A percentile compares a stretch with the other conserved stretches of the same genome.
Evolutionary conservation across 352 stramenopile species (phyloP).

Genomic region (Globisporangium iwayamae): DNA sequence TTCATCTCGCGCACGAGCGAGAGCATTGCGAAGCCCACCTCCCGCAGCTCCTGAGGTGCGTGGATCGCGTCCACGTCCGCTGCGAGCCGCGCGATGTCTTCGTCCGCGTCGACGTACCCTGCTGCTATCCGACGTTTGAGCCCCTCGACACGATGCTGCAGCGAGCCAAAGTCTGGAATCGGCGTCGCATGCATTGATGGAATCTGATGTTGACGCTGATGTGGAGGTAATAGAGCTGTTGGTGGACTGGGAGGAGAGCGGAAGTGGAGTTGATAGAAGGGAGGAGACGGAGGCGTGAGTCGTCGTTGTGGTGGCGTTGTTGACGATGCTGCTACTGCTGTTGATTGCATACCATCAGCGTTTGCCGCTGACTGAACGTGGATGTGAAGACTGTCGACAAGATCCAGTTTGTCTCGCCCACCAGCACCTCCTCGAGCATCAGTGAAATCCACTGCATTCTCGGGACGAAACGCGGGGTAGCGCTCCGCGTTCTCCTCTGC

Average conservation of each 20-base stretch:
- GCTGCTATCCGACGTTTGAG: slow-evolving; percentile 45
- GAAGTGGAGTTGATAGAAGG: slow-evolving; percentile 3
- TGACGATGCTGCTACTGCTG: too few species aligned
- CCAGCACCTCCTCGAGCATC: not conserved
- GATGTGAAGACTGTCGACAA: slow-evolving; percentile 9
- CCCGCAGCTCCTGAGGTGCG: slow-evolving; percentile 28
- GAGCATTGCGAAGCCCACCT: slow-evolving; percentile 46
- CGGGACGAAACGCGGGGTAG: not conserved
- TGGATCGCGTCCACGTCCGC: slow-evolving; percentile 38
- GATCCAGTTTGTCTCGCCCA: not conserved
- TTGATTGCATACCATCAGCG: too few species aligned
- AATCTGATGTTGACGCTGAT: not conserved
- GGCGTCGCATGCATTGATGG: slow-evolving; percentile 10
- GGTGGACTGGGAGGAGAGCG: slow-evolving; percentile 14
- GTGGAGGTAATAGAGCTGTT: slow-evolving; percentile 5
- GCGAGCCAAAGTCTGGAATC: slow-evolving; percentile 36
- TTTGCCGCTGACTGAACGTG: not conserved
- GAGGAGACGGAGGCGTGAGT: not conserved
- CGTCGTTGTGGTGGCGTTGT: slow-evolving; percentile 3
- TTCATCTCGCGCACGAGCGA: slow-evolving; percentile 58
- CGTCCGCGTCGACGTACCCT: slow-evolving; percentile 33
- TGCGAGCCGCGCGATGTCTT: slow-evolving; percentile 34
- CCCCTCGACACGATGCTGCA: slow-evolving; percentile 53
- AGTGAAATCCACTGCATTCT: not conserved
- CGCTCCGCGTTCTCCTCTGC: slow-evolving; percentile 1